phyloP scores from a whole-genome alignment of 768 basidiomycete species.

The Psilocybe cubensis region DNA sequence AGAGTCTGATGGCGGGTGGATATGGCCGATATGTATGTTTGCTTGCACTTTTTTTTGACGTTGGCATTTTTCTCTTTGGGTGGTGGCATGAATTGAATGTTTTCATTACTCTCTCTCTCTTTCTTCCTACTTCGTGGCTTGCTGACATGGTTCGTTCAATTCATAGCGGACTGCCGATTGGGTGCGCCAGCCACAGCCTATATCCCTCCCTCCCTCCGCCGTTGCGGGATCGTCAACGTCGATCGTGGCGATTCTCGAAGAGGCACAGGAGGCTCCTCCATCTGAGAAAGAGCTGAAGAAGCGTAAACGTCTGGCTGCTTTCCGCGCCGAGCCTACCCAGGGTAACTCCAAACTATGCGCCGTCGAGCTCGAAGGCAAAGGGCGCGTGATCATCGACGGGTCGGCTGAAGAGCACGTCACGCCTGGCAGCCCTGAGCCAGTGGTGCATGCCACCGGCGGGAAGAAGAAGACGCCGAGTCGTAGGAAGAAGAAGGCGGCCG shows the following conservation, averaged over 20 bases:
- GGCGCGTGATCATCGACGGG: conserved; percentile 69
- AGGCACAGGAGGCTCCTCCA: conserved; percentile 39
- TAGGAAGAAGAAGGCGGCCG: conserved; percentile 55
- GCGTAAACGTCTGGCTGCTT: conserved; percentile 70
- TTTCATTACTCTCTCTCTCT: conserved; percentile 16
- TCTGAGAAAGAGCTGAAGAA: conserved; percentile 70
- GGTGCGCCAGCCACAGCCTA: conserved; percentile 59
- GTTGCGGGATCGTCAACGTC: conserved; percentile 42
- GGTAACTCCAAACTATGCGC: conserved; percentile 53
- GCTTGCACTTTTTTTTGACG: no score
- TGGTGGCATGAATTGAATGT: no score
- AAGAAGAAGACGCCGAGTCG: conserved; percentile 44
- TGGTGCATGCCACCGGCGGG: no score
- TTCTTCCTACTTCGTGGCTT: no score
- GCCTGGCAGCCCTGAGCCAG: conserved; percentile 30
- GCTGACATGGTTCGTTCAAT: no score
- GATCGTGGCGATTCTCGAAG: conserved; percentile 44
- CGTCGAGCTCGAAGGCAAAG: conserved; percentile 68
- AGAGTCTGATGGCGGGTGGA: conserved; percentile 81
- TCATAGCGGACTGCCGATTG: conserved; percentile 60
- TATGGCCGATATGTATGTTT: conserved; percentile 76
- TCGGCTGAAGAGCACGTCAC: conserved; percentile 41
- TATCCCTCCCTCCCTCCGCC: conserved; percentile 42
- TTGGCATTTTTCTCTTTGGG: neutral
- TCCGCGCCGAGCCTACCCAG: conserved; percentile 46